phyloP scores from a whole-genome alignment of 2,329 filamentous ascomycete genomes.

The Fusarium sp. region DNA sequence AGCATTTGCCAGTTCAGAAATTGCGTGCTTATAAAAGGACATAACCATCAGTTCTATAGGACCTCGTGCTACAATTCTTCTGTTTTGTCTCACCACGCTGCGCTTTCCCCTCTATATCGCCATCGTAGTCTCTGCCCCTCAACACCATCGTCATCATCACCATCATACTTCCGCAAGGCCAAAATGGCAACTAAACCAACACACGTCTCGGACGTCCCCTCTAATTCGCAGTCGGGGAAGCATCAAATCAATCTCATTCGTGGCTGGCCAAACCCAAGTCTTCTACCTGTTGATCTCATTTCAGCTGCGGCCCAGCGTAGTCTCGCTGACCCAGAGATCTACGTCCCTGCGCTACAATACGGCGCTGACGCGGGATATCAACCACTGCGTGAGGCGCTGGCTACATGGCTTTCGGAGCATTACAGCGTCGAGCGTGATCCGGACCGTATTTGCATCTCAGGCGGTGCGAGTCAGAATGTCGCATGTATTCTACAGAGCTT shows the following conservation, averaged over 20 bases:
- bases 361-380: constrained; percentile 81
- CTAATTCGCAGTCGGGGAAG: constrained; percentile 47
- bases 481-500: constrained; percentile 83
- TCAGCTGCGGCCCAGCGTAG: constrained; percentile 70
- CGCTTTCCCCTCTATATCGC: constrained; percentile 9
- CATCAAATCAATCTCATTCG: constrained; percentile 72
- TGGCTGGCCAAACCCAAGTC: constrained; percentile 73
- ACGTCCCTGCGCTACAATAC: constrained; percentile 77
- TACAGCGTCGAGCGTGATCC: constrained; percentile 63
- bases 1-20: neutral
- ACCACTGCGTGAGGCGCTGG: constrained; percentile 76
- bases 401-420: constrained; percentile 75
- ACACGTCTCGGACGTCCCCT: constrained; percentile 28
- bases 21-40: neutral
- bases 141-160: constrained; percentile 10
- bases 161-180: constrained; percentile 2
- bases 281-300: constrained; percentile 76
- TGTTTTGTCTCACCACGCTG: neutral
- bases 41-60: neutral
- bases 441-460: constrained; percentile 81
- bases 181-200: constrained; percentile 20
- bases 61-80: neutral
- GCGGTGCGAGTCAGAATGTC: constrained; percentile 86
- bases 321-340: constrained; percentile 70
- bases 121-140: constrained; percentile 16